Evolutionary conservation across 352 stramenopile species (phyloP).

Genomic region (Thraustochytrium sp.): DNA sequence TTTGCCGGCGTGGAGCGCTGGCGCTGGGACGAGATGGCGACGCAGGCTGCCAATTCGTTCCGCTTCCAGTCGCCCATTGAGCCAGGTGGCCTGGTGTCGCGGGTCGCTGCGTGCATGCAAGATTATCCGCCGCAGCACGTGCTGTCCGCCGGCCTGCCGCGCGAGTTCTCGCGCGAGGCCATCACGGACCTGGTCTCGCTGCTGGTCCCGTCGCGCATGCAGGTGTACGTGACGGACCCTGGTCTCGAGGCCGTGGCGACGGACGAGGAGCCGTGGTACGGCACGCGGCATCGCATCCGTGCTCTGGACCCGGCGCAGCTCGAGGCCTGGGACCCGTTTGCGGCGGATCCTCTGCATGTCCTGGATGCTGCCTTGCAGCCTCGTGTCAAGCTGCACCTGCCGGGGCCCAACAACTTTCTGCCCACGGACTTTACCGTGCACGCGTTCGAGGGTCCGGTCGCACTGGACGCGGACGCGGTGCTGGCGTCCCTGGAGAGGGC

Average conservation of each 20-base stretch:
- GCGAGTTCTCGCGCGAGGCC: too few relatives aligned
- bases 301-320: conserved; percentile 40
- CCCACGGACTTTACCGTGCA: conserved; percentile 39
- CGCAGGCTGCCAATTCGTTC: conserved; percentile 50
- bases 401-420: conserved; percentile 41
- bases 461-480: not conserved
- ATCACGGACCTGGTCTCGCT: conserved; percentile 43
- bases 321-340: conserved; percentile 41
- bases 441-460: not conserved
- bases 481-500: not conserved
- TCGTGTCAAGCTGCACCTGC: not conserved
- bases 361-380: not conserved
- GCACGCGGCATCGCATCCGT: conserved; percentile 52
- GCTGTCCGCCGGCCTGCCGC: conserved; percentile 53
- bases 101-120: conserved; percentile 51
- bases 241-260: not conserved
- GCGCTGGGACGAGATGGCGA: conserved; percentile 54
- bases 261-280: conserved; percentile 56
- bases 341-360: not conserved
- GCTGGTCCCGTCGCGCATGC: conserved; percentile 52
- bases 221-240: conserved; percentile 52
- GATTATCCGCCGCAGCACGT: conserved; percentile 50
- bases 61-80: conserved; percentile 52
- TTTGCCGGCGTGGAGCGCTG: conserved; percentile 48
- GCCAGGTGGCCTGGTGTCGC: conserved; percentile 52